phyloP scores from a whole-genome alignment of 352 stramenopile genomes.

The Pythium utonaiense region DNA sequence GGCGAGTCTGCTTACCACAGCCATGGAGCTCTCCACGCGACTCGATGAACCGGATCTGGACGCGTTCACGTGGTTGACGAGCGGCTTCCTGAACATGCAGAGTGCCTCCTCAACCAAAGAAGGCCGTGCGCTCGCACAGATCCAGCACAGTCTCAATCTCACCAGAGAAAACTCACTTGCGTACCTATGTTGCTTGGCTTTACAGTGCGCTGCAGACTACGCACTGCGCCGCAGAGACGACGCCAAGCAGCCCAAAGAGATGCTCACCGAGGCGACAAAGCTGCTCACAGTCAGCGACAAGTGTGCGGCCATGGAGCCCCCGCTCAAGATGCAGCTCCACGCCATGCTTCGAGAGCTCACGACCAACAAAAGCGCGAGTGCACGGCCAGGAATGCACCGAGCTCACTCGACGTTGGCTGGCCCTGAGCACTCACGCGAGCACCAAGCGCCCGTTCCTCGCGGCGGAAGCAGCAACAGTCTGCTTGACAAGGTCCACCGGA shows the following conservation, averaged over 20 bases:
- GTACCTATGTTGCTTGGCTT: slow-evolving; percentile 28
- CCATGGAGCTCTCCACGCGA: slow-evolving; percentile 33
- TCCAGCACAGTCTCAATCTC: slow-evolving; percentile 32
- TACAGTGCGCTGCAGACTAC: slow-evolving; percentile 39
- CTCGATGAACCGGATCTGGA: slow-evolving; percentile 46
- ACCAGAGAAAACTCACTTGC: slow-evolving; percentile 34
- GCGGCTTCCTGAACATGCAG: slow-evolving; percentile 42
- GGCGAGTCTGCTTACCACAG: slow-evolving; percentile 32
- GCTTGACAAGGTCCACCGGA: slow-evolving; percentile 12
- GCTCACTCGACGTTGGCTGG: slow-evolving; percentile 6
- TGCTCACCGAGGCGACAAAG: slow-evolving; percentile 32
- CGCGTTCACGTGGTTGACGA: slow-evolving; percentile 42
- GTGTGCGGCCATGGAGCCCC: slow-evolving; percentile 23
- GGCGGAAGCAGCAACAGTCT: slow-evolving; percentile 22
- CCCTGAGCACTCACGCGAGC: background rate
- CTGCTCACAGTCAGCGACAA: slow-evolving; percentile 23
- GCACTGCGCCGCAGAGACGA: slow-evolving; percentile 10
- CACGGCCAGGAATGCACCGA: slow-evolving; percentile 3
- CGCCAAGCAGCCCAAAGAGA: background rate
- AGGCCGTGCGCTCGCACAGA: slow-evolving; percentile 27
- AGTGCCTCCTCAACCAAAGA: slow-evolving; percentile 7
- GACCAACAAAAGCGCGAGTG: background rate
- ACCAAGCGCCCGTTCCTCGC: background rate
- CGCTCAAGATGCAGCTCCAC: slow-evolving; percentile 44
- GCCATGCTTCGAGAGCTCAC: slow-evolving; percentile 30